Evolutionary conservation across 129 eudicot genomes (phyloP).

Genomic region (Helianthus tuberosus): DNA sequence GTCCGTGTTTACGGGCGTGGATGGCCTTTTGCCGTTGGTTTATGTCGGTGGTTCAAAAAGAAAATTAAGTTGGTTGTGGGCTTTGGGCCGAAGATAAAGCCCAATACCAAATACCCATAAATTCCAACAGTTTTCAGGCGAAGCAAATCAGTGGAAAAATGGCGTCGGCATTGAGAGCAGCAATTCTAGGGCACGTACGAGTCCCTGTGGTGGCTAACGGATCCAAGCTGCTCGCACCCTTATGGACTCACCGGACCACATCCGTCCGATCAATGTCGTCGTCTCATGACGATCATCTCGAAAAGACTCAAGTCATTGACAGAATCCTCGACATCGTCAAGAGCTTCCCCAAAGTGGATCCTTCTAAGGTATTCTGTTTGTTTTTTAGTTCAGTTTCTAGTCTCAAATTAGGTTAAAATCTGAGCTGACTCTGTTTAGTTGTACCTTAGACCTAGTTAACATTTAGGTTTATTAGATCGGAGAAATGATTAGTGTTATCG

Average conservation of each 20-base stretch:
- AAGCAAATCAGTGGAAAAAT: slow-evolving; percentile 27
- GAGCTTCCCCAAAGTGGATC: slow-evolving; percentile 87
- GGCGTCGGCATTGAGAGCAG: slow-evolving; percentile 79
- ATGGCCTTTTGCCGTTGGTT: no score
- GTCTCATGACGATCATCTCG: slow-evolving; percentile 86
- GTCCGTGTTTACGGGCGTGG: no score
- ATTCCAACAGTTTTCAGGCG: no score
- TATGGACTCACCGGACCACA: slow-evolving; percentile 21
- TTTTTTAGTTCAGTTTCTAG: neutral
- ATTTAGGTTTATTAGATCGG: neutral
- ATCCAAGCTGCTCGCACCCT: slow-evolving; percentile 35
- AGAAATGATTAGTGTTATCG: neutral
- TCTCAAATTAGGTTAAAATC: neutral
- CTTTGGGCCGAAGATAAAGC: no score
- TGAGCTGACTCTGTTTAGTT: neutral
- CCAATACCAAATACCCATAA: no score
- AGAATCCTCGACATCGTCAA: slow-evolving; percentile 83
- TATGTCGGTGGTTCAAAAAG: no score
- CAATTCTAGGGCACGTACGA: slow-evolving; percentile 67
- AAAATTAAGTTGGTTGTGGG: no score
- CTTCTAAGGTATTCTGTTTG: slow-evolving; percentile 52
- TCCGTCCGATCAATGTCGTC: slow-evolving; percentile 86
- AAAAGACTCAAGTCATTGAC: slow-evolving; percentile 53
- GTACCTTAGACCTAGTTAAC: neutral
- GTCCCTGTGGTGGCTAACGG: slow-evolving; percentile 50